Percentiles rank a stretch among this genome's conserved stretches.
Evolutionary conservation across 768 basidiomycete genomes (phyloP).

Genomic region (Lanmaoa pseudosensibilis): DNA sequence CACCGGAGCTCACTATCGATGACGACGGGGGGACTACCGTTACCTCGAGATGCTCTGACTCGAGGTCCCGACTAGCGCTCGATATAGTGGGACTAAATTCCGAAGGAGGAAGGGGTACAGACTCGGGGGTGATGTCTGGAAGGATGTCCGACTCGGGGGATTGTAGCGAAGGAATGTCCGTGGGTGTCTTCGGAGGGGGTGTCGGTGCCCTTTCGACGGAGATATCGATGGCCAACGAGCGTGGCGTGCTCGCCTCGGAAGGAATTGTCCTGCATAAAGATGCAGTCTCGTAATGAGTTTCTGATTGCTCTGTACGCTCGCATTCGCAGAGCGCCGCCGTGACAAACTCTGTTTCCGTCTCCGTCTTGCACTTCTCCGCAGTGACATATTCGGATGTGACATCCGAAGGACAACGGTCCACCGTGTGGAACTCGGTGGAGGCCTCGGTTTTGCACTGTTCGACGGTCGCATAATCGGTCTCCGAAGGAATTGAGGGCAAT

Average conservation of each 20-base stretch:
- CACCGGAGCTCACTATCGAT: constrained; percentile 22
- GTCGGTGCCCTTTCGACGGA: constrained; percentile 23
- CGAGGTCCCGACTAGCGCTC: constrained; percentile 22
- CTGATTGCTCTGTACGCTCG: constrained; percentile 34
- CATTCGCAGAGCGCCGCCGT: constrained; percentile 46
- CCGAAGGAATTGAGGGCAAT: constrained; percentile 59
- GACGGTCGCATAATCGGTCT: constrained; percentile 46
- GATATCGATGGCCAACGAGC: constrained; percentile 38
- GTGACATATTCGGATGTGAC: constrained; percentile 50
- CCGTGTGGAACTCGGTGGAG: constrained; percentile 51
- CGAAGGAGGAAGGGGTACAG: constrained; percentile 43
- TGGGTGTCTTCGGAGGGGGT: constrained; percentile 30
- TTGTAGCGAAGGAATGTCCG: constrained; percentile 26
- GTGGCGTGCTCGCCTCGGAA: constrained; percentile 34
- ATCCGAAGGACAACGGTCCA: constrained; percentile 42
- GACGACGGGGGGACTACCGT: constrained; percentile 8
- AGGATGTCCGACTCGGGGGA: constrained; percentile 26
- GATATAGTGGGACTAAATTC: constrained; percentile 30
- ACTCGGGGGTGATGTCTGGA: constrained; percentile 23
- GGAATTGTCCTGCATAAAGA: constrained; percentile 38
- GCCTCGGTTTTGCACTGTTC: constrained; percentile 43
- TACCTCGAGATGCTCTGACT: constrained; percentile 18
- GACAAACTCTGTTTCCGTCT: constrained; percentile 44
- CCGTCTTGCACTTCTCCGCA: constrained; percentile 46
- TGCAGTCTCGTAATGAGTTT: constrained; percentile 54